Percentiles rank a stretch among this genome's conserved stretches.
These are phyloP conservation scores for Ogataea nakhonphanomensis DNA, from an alignment of 805 yeast genomes.

Conservation along the genomic window DNA sequence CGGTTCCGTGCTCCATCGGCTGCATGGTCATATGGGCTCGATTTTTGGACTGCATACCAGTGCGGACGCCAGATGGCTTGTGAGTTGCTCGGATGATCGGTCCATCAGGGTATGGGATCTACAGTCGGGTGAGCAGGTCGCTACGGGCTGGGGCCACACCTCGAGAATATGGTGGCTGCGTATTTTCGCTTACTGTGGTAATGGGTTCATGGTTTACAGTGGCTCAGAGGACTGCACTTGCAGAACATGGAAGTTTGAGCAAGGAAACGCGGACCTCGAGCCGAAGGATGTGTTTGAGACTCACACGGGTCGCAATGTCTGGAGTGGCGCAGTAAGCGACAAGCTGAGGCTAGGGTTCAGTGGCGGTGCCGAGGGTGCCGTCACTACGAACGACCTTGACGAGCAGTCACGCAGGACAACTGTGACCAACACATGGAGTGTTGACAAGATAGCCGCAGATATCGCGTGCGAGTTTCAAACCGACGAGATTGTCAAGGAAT, in stretches of 20 bases:
- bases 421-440: slow-evolving; percentile 26
- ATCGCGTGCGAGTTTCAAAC: slow-evolving; percentile 31
- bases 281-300: slow-evolving; percentile 54
- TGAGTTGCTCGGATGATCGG: slow-evolving; percentile 92
- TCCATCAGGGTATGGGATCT: slow-evolving; percentile 77
- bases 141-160: slow-evolving; percentile 95
- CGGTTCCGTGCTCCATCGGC: slow-evolving; percentile 43
- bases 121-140: slow-evolving; percentile 51
- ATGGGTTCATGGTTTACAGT: slow-evolving; percentile 45
- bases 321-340: slow-evolving; percentile 68
- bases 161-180: slow-evolving; percentile 87
- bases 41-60: slow-evolving; percentile 78
- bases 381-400: slow-evolving; percentile 57
- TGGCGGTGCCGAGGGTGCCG: slow-evolving; percentile 92
- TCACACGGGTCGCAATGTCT: slow-evolving; percentile 82
- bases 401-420: slow-evolving; percentile 32
- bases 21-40: slow-evolving; percentile 85
- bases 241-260: slow-evolving; percentile 63
- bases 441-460: slow-evolving; percentile 33
- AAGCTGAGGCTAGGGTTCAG: slow-evolving; percentile 56
- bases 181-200: slow-evolving; percentile 41
- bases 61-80: slow-evolving; percentile 48
- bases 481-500: slow-evolving; percentile 61
- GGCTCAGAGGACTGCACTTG: slow-evolving; percentile 86
- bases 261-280: slow-evolving; percentile 32